Base-by-base conservation (phyloP, 73 alveolate genomes). In the Stentor coeruleus region DNA sequence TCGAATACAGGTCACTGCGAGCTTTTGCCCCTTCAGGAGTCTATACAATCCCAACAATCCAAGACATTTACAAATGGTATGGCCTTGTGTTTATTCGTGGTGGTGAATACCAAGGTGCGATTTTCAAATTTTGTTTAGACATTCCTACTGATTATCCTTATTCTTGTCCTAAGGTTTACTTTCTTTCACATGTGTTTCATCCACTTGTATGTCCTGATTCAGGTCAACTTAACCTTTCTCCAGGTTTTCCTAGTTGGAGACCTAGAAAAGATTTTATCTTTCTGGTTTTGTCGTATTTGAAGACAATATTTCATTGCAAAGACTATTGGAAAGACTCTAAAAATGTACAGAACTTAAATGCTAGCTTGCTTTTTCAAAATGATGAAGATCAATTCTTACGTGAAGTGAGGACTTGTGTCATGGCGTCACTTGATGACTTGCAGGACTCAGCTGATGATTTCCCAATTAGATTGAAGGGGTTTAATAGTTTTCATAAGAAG, bases 1-100 rank as follows among this genome's bases (percentile, higher is more conserved):
- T 66, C 15, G 79, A 66, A 66, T 66, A 66, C 39, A 0, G 79
- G 0, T 28, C 49, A 28, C 37, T 66, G 1, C 79, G 37, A 31
- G n/a, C 79, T 0, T 66, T 20, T 31, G 79, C 79, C 14, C 79
- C 79, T 66, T 31, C n/a, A 20, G 79, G 79, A 33, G 79, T 66
- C 33, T 66, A 66, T 33, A 40, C 33, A 20, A 20, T 66, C 33
- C 79, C 79, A 11, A 66, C n/a, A 33, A 66, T 66, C 39, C 79
- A 66, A 66, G 79, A 66, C 2, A 1, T 66, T 31, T 31, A 66
- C 37, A 66, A 20, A 26, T 66, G 79, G 79, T 66, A 20, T 31
- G 79, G 79, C n/a, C n/a, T 66, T 20, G n/a, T 66, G 37, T 66
- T 66, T 31, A 66, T 66, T 11, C n/a, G 37, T 20, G 37, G 37